These are phyloP conservation scores for Pulveroboletus sp. DNA, from an alignment of 768 basidiomycete species.

Conservation along the genomic window DNA sequence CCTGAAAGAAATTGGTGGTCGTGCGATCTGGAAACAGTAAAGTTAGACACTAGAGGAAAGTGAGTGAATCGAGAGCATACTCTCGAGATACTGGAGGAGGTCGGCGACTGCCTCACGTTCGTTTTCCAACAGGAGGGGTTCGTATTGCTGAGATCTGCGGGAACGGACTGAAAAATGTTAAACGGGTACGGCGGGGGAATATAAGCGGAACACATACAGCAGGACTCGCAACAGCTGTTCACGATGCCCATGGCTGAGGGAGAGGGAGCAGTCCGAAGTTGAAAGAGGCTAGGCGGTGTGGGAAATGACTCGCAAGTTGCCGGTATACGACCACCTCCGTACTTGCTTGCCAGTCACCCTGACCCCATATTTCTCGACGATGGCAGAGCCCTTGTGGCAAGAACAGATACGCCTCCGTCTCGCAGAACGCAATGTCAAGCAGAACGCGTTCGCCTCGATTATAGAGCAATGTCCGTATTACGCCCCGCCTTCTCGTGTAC, in stretches of 20 bases:
- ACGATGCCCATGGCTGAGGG: constrained; percentile 59
- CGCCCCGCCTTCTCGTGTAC: neutral
- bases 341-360: no score
- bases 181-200: neutral
- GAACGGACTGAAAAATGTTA: constrained; percentile 55
- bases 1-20: constrained; percentile 97
- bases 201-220: constrained; percentile 49
- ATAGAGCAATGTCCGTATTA: constrained; percentile 83
- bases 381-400: constrained; percentile 85
- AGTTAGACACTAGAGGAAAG: neutral
- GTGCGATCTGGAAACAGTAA: constrained; percentile 59
- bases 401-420: constrained; percentile 75
- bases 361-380: constrained; percentile 36
- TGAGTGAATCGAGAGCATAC: constrained; percentile 43
- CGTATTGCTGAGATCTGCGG: constrained; percentile 81
- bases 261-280: constrained; percentile 3
- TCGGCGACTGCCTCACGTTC: constrained; percentile 98
- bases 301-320: constrained; percentile 21
- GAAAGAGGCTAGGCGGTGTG: constrained; percentile 21
- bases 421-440: constrained; percentile 75
- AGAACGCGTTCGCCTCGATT: constrained; percentile 74
- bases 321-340: neutral
- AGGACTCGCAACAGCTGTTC: constrained; percentile 78
- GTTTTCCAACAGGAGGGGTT: constrained; percentile 82
- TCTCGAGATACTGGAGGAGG: constrained; percentile 95